Evolutionary conservation across 176 grass and related monocot genomes (phyloP), one percentile per base, ranked within the genome.

Genomic region (Luzula sylvatica): DNA sequence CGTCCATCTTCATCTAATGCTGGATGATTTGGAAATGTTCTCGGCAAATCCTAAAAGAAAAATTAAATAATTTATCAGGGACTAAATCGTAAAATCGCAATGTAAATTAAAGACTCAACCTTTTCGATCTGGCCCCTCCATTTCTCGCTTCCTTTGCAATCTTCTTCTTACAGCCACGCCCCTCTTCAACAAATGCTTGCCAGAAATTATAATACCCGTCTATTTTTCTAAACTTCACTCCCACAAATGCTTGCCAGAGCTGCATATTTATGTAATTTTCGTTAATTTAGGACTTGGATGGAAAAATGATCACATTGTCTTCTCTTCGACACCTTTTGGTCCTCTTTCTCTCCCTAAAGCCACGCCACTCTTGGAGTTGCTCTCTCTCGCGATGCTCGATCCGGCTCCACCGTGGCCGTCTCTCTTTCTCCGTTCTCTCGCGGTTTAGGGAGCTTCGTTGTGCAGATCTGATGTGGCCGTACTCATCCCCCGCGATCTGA

Each of bases 211-310:
- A 90, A 56, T 98, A 98, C 26, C 81, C 86, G 58, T 90, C 77
- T 32, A 83, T 27, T 38, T n/a, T n/a, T n/a, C 93, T 81, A 75
- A 72, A 71, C 72, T 85, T 75, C 45, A 88, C 78, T 77, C 86
- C 86, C 62, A 87, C 70, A 87, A 98, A 90, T 38, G 93, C 86
- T 98, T 98, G 93, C 93, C 93, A 98, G 38, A 98, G 69, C 93
- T 98, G 56, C 28, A 69, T 53, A 58, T 35, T n/a, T n/a, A n/a
- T n/a, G n/a, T n/a, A n/a, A n/a, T n/a, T n/a, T n/a, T n/a, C n/a
- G n/a, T n/a, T n/a, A n/a, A n/a, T n/a, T n/a, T n/a, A n/a, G n/a
- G n/a, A n/a, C n/a, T n/a, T n/a, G n/a, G n/a, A n/a, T n/a, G n/a
- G n/a, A n/a, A n/a, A n/a, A n/a, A n/a, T n/a, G n/a, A n/a, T n/a